Evolutionary conservation across 768 basidiomycete genomes (phyloP), one percentile per base, ranked within the genome.

Genomic region (Lentinula sp.): DNA sequence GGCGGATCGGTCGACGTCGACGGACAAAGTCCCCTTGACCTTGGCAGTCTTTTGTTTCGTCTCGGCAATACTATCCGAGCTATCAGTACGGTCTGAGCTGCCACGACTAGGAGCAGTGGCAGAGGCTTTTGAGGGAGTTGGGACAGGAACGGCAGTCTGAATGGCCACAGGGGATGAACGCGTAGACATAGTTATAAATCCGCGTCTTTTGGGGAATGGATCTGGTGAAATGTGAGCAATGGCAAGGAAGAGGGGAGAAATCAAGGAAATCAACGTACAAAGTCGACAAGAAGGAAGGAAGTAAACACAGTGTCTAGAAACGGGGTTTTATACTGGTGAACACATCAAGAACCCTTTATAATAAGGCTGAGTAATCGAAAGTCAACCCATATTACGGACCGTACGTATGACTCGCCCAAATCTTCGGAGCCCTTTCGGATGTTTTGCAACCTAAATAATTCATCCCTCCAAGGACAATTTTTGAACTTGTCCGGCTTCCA

Each of bases 1-100:
- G 10, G 55, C 55, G 39, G 55, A 56, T 10, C 55, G 55, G 23
- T 56, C 55, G 20, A 56, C 39, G 23, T 56, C 55, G 23, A 56
- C 39, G 37, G 55, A 35, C 16, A 37, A 54, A 23, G 6, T 41
- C 4, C 23, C 18, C 23, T 42, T 41, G 55, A 15, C 41, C 18
- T 56, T 56, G 12, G 6, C 35, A 43, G 23, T 15, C 13, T 56
- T 41, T n/a, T 56, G 39, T 4, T 28, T 28, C 4, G 9, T 33
- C 16, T 56, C 41, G 1, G 23, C 6, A 23, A 56, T 43, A 16
- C 55, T 56, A 33, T 56, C 55, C 8, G 55, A 56, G 15, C 55
- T 56, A 16, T 41, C 43, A 18, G 55, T 39, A 56, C 9, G 23
- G n/a, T 56, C 55, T 41, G 55, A 56, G 9, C 55, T 56, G 18